Base-by-base conservation (phyloP, 768 basidiomycete species). In the Ramaria rubella region DNA sequence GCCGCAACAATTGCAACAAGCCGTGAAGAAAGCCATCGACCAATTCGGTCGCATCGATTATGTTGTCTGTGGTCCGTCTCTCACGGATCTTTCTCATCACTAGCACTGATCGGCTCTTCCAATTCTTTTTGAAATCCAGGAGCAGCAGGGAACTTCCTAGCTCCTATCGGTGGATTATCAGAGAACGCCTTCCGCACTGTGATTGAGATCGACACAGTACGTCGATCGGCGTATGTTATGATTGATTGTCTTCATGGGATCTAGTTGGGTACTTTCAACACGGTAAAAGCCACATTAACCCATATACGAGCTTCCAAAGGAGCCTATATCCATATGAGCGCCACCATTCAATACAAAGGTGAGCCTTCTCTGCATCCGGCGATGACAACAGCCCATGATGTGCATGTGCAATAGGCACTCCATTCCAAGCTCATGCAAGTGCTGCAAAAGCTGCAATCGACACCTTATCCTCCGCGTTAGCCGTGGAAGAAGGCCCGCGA, bases 401-500 rank as follows among this genome's bases (percentile, higher is more conserved):
- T 50, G 15, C 6, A 52, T 40, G 21, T 49, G 61, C 60, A 9
- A 53, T 64, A 90, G 90, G 76, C 12, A 83, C 84, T 8, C 88
- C 90, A 0, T 91, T 84, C 69, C 94, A 97, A 70, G 91, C 82
- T 11, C 95, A 97, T 64, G 92, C 94, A 15, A 91, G 90, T 12
- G 90, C 94, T 9, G 94, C 94, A 24, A 99, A 98, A 70, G 94
- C 95, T 0, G 95, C 80, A 15, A 82, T 98, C 36, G 94, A 99
- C 66, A 91, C 94, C 0, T 75, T 94, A 4, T 90, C 89, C 52
- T 77, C 79, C 2, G 93, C 90, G 3, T 71, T 97, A 24, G 93
- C 94, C 2, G 81, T 95, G 11, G 94, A 98, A 72, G 94, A 95
- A 72, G 95, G 94, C 1, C 95, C 94, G 3, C 80, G 83, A 62